Conservation (phyloP, 345 rosid genomes). For the Acer saccharum region DNA sequence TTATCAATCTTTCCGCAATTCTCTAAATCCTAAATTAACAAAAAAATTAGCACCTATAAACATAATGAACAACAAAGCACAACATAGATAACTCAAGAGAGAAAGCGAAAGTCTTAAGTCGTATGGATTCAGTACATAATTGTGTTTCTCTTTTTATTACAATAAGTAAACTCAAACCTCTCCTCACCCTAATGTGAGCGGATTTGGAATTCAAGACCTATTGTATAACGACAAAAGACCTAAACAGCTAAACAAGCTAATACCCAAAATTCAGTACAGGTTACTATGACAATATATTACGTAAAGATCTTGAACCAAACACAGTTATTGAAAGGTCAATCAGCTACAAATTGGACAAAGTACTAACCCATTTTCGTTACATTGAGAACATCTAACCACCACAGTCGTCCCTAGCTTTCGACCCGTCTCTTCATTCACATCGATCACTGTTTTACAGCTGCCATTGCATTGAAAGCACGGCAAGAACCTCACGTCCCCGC, state of each 20-base stretch:
- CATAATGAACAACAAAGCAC: not conserved
- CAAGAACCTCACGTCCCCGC: slow-evolving; percentile 71
- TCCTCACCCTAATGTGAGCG: not conserved
- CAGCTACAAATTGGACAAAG: slow-evolving; percentile 81
- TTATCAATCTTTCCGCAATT: not conserved
- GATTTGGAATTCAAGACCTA: not conserved
- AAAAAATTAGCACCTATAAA: not conserved
- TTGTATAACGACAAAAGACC: not conserved
- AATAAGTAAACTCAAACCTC: not conserved
- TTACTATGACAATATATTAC: not conserved
- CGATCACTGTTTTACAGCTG: slow-evolving; percentile 57
- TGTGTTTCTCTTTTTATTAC: too few species aligned
- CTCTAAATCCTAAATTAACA: too few species aligned
- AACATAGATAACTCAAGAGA: not conserved
- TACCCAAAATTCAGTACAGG: not conserved
- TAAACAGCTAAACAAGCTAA: not conserved
- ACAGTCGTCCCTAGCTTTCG: slow-evolving; percentile 32
- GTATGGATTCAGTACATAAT: not conserved
- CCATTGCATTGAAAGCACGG: slow-evolving; percentile 82
- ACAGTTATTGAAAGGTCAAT: not conserved
- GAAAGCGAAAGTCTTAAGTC: not conserved
- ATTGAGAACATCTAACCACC: slow-evolving; percentile 62
- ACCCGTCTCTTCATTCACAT: slow-evolving; percentile 17
- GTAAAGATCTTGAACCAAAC: not conserved
- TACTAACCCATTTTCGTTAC: slow-evolving; percentile 91